Conservation (phyloP, 441 rosid genomes). For the Kokia cookei region DNA sequence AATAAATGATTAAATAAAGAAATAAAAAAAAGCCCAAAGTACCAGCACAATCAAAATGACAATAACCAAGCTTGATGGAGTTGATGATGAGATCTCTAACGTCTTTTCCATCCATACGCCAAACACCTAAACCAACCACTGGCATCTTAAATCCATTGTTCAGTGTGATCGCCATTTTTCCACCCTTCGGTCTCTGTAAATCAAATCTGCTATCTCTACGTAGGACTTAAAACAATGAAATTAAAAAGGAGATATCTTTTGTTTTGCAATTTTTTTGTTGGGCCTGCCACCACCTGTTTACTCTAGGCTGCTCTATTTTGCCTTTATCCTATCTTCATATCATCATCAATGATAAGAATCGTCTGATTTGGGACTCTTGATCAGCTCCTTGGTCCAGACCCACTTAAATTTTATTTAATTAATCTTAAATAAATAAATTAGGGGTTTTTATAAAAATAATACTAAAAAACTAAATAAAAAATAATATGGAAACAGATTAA, state of each 20-base stretch:
- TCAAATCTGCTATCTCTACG: background rate
- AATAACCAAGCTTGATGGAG: conserved; percentile 83
- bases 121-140: conserved; percentile 73
- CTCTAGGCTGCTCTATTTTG: background rate
- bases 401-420: background rate
- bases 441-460: too few relatives aligned
- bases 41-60: conserved; percentile 97
- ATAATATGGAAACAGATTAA: too few relatives aligned
- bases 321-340: background rate
- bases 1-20: background rate
- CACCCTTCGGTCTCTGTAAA: background rate
- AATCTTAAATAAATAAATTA: too few relatives aligned
- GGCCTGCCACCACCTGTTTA: background rate
- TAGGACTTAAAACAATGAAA: background rate
- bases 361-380: background rate
- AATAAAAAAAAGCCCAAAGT: background rate
- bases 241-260: background rate
- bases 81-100: conserved; percentile 62
- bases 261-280: background rate
- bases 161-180: conserved; percentile 35
- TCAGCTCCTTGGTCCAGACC: background rate
- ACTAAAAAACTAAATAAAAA: too few relatives aligned
- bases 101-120: conserved; percentile 70
- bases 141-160: conserved; percentile 88
- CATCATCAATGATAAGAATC: background rate